A percentile compares a stretch with the other conserved stretches of the same genome.
phyloP scores from a whole-genome alignment of 176 grass and related monocot genomes.

The Carex myosuroides region DNA sequence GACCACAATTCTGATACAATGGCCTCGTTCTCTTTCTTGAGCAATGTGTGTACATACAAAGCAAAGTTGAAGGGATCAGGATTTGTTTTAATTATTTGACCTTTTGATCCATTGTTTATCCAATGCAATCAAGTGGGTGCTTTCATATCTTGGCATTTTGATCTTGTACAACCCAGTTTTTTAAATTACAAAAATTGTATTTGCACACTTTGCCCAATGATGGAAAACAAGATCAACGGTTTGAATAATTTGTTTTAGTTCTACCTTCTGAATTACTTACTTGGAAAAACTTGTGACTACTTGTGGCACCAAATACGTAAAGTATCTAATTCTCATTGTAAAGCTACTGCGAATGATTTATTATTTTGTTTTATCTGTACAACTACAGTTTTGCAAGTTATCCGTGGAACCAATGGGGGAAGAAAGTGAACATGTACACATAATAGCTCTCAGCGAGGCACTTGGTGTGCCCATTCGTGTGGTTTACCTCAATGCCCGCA shows the following conservation, averaged over 20 bases:
- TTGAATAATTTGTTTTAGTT: background rate
- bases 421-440: slow-evolving; percentile 90
- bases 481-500: slow-evolving; percentile 63
- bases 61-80: background rate
- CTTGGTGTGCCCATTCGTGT: slow-evolving; percentile 91
- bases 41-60: background rate
- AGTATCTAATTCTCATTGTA: background rate
- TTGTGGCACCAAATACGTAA: background rate
- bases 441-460: slow-evolving; percentile 83
- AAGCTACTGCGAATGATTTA: background rate
- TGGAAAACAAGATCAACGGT: background rate
- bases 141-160: background rate
- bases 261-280: background rate
- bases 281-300: background rate
- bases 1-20: background rate
- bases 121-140: background rate
- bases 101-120: background rate
- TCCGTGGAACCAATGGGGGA: slow-evolving; percentile 94
- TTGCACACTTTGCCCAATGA: background rate
- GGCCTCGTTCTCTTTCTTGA: background rate
- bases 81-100: background rate
- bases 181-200: background rate
- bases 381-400: slow-evolving; percentile 75
- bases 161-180: background rate
- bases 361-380: background rate